Conservation (phyloP, 2,329 filamentous ascomycete genomes). For the Penicillium sp. region DNA sequence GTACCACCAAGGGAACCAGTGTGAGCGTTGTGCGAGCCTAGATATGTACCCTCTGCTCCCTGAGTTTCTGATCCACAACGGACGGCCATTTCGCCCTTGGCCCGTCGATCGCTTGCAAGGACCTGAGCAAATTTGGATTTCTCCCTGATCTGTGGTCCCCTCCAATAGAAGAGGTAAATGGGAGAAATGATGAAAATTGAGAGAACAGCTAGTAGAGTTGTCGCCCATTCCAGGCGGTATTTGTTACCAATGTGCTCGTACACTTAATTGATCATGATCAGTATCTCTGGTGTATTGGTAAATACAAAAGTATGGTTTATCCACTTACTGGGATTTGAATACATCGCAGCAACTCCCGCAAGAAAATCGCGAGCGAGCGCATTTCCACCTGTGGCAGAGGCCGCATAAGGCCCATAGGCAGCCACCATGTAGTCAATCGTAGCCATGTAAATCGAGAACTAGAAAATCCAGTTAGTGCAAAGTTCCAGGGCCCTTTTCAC, state of each 20-base stretch:
- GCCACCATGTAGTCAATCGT: constrained; percentile 67
- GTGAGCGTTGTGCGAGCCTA: constrained; percentile 6
- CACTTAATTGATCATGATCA: constrained; percentile 25
- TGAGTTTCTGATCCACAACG: constrained; percentile 15
- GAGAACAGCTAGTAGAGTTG: constrained; percentile 58
- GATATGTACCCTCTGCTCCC: constrained; percentile 15
- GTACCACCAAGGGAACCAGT: constrained; percentile 7
- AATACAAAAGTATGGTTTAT: neutral
- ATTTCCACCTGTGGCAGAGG: constrained; percentile 63
- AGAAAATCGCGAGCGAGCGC: constrained; percentile 62
- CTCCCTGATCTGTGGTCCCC: constrained; percentile 55
- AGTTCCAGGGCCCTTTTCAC: neutral
- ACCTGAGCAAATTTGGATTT: constrained; percentile 61
- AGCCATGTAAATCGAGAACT: constrained; percentile 56
- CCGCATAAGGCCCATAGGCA: constrained; percentile 60
- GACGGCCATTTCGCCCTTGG: constrained; percentile 14
- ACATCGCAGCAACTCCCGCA: constrained; percentile 58
- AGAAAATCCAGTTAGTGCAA: neutral
- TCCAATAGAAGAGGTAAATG: constrained; percentile 64
- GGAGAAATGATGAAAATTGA: constrained; percentile 58
- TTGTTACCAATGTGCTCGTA: constrained; percentile 48
- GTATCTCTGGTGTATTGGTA: neutral
- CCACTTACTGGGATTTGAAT: constrained; percentile 48
- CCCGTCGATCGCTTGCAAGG: constrained; percentile 45
- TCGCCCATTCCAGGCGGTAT: constrained; percentile 53